Conservation (phyloP, 176 grass and related monocot species). For the Luzula sylvatica region DNA sequence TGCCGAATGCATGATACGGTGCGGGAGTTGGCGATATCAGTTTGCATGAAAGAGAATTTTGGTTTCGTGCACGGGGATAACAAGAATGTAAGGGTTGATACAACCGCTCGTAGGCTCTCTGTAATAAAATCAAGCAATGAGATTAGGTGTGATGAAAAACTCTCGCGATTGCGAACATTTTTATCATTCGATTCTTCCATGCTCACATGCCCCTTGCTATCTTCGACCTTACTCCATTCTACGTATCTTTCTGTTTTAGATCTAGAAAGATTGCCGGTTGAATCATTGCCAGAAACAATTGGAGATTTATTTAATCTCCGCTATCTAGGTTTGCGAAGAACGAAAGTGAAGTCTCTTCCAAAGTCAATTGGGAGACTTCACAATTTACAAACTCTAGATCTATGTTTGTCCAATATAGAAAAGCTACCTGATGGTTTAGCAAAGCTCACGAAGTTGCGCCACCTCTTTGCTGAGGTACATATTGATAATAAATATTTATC, state of each 20-base stretch:
- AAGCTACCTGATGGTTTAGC: slow-evolving; percentile 1
- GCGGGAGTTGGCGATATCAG: slow-evolving; percentile 16
- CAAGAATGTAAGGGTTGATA: background rate
- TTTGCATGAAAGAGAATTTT: slow-evolving; percentile 17
- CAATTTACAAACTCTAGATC: slow-evolving; percentile 15
- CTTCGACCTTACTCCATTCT: background rate
- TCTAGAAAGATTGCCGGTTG: background rate
- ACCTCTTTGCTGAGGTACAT: slow-evolving; percentile 13
- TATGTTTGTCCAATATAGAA: background rate
- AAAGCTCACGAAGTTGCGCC: slow-evolving; percentile 15
- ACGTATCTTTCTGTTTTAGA: slow-evolving; percentile 23
- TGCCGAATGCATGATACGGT: slow-evolving; percentile 30
- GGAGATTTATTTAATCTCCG: slow-evolving; percentile 26
- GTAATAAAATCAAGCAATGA: slow-evolving; percentile 6
- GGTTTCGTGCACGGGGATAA: background rate
- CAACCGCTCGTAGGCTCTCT: slow-evolving; percentile 1
- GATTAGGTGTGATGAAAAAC: background rate
- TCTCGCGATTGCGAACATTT: slow-evolving; percentile 10
- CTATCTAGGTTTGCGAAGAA: slow-evolving; percentile 21
- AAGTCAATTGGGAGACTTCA: slow-evolving; percentile 7
- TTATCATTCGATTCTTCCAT: slow-evolving; percentile 7
- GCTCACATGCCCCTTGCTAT: slow-evolving; percentile 2
- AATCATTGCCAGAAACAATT: slow-evolving; percentile 11
- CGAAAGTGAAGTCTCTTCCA: slow-evolving; percentile 22
- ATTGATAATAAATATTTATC: background rate